These are phyloP conservation scores for Fagus sylvatica DNA, from an alignment of 306 rosid genomes.

Conservation along the genomic window DNA sequence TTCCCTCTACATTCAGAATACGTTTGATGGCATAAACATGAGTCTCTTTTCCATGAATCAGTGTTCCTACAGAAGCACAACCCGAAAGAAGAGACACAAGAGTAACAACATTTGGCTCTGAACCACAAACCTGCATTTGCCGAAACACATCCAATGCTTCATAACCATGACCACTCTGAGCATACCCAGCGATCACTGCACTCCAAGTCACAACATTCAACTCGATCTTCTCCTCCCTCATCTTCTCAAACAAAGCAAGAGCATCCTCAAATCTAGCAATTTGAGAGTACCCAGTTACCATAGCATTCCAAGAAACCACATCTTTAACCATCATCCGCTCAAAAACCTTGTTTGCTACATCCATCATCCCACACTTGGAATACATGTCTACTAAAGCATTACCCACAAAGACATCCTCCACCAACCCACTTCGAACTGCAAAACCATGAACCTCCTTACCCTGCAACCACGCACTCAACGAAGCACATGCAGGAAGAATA, in stretches of 20 bases:
- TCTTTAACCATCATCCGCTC: constrained; percentile 68
- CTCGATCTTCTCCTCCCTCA: constrained; percentile 57
- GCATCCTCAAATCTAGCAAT: constrained; percentile 63
- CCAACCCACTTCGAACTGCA: constrained; percentile 57
- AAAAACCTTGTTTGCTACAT: constrained; percentile 66
- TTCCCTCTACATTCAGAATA: constrained; percentile 41
- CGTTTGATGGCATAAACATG: constrained; percentile 71
- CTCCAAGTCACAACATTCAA: constrained; percentile 89
- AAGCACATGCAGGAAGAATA: constrained; percentile 74
- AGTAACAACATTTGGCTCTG: constrained; percentile 68
- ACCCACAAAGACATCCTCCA: constrained; percentile 80
- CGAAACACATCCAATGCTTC: constrained; percentile 73
- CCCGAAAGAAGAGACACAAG: constrained; percentile 81
- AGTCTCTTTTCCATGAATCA: constrained; percentile 69
- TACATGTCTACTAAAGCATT: constrained; percentile 82
- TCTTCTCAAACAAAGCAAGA: constrained; percentile 57
- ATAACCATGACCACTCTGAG: constrained; percentile 70
- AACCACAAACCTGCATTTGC: constrained; percentile 56
- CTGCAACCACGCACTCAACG: constrained; percentile 32
- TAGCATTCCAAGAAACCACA: constrained; percentile 89
- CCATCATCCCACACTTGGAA: constrained; percentile 71
- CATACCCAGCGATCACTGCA: constrained; percentile 74
- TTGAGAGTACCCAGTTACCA: constrained; percentile 85
- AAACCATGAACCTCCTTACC: constrained; percentile 74
- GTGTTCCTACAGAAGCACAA: constrained; percentile 71